phyloP scores from a whole-genome alignment of 352 stramenopile species.

The Phytophthora megakarya region DNA sequence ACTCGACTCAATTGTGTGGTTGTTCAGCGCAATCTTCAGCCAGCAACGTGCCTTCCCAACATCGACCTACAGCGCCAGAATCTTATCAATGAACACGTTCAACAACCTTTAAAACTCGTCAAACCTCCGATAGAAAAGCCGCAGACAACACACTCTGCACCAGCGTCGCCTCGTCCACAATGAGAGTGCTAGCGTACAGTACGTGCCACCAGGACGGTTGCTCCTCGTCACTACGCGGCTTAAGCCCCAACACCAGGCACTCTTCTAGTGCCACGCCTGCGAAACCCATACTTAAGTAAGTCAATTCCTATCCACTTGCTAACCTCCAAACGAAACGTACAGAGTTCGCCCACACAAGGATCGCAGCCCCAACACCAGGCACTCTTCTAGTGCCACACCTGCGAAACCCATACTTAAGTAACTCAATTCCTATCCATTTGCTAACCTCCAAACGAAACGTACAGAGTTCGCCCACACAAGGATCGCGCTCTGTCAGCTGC shows the following conservation, averaged over 20 bases:
- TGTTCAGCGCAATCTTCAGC: constrained; percentile 83
- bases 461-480: constrained; percentile 69
- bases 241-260: constrained; percentile 67
- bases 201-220: constrained; percentile 77
- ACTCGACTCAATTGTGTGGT: constrained; percentile 78
- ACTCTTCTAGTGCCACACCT: constrained; percentile 66
- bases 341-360: too few relatives aligned
- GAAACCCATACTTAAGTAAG: too few relatives aligned
- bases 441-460: constrained; percentile 19
- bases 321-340: constrained; percentile 35
- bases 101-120: background rate
- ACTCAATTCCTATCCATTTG: too few relatives aligned
- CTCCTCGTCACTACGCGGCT: constrained; percentile 41
- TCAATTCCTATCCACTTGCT: too few relatives aligned
- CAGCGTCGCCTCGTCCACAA: constrained; percentile 71
- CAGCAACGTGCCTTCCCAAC: constrained; percentile 71
- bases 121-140: constrained; percentile 68
- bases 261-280: constrained; percentile 60
- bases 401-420: too few relatives aligned
- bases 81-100: constrained; percentile 5
- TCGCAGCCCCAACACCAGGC: constrained; percentile 67
- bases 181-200: constrained; percentile 72
- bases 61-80: constrained; percentile 45
- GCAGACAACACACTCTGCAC: constrained; percentile 72
- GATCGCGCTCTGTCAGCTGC: constrained; percentile 57